Evolutionary conservation across 345 rosid genomes (phyloP).

Genomic region (Jatropha curcas): DNA sequence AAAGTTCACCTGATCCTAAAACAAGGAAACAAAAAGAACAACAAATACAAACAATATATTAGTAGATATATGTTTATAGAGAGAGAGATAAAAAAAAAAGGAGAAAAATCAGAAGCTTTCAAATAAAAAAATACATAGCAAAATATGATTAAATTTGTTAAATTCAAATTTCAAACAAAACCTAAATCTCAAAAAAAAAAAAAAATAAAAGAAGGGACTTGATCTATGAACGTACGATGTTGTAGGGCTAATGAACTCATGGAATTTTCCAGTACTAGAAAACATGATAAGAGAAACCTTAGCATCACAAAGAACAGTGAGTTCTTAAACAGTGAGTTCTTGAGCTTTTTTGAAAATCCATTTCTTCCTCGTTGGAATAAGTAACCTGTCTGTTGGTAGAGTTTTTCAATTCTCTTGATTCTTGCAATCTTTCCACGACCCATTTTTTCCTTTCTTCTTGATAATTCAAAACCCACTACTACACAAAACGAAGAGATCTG

Average conservation of each 20-base stretch:
- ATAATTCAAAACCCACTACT: background rate
- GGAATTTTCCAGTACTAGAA: constrained; percentile 47
- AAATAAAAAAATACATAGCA: too few relatives aligned
- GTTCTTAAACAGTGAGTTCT: constrained; percentile 64
- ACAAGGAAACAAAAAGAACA: too few relatives aligned
- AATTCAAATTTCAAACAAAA: too few relatives aligned
- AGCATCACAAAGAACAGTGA: constrained; percentile 70
- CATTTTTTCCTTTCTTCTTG: constrained; percentile 25
- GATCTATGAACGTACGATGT: constrained; percentile 36
- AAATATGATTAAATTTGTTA: too few relatives aligned
- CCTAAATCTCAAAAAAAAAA: background rate
- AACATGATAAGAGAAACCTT: constrained; percentile 60
- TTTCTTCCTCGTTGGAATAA: constrained; percentile 57
- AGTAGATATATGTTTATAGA: too few relatives aligned
- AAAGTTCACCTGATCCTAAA: too few relatives aligned
- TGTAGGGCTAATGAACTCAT: constrained; percentile 49
- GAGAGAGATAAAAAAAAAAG: too few relatives aligned
- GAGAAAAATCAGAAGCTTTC: too few relatives aligned
- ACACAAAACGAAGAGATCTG: background rate
- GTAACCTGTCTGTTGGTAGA: constrained; percentile 63
- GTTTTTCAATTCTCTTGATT: constrained; percentile 67
- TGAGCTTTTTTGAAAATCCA: constrained; percentile 65
- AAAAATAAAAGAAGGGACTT: background rate
- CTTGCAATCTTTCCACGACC: constrained; percentile 68
- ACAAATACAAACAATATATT: too few relatives aligned